Conservation (phyloP, 2,329 filamentous ascomycete species). For the Cladosporium phlei region DNA sequence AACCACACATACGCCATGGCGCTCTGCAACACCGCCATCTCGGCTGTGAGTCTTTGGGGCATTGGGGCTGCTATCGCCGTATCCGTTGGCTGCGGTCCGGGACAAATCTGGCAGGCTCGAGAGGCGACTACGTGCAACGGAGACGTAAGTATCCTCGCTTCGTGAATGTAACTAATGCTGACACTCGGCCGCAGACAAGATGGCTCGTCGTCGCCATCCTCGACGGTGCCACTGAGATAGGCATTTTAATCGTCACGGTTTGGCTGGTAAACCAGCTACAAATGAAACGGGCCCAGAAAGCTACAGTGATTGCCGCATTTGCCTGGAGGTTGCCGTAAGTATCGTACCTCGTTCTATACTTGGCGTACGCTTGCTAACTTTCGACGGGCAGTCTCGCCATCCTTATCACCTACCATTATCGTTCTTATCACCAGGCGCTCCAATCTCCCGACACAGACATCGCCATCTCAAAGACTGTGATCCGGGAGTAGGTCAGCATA, state of each 20-base stretch:
- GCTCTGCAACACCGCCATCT: not conserved
- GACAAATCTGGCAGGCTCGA: not conserved
- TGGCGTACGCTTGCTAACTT: not conserved
- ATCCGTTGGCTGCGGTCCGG: not conserved
- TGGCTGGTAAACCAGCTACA: not conserved
- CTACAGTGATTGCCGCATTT: not conserved
- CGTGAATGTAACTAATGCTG: too few species aligned
- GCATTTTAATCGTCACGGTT: not conserved
- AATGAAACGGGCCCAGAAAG: not conserved
- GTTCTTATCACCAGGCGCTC: not conserved
- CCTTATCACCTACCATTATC: not conserved
- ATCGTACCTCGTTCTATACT: not conserved
- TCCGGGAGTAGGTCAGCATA: not conserved
- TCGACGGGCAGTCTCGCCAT: not conserved
- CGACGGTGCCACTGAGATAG: not conserved
- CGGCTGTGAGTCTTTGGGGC: not conserved
- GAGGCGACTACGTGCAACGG: not conserved
- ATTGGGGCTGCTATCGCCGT: not conserved
- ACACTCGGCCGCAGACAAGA: too few species aligned
- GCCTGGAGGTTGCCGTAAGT: not conserved
- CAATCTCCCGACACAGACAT: not conserved
- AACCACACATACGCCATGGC: not conserved
- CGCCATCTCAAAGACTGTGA: not conserved
- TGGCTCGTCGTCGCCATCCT: not conserved
- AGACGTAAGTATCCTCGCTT: not conserved